These are phyloP conservation scores for Dothistroma septosporum DNA, from an alignment of 2,329 filamentous ascomycete genomes.

Conservation along the genomic window DNA sequence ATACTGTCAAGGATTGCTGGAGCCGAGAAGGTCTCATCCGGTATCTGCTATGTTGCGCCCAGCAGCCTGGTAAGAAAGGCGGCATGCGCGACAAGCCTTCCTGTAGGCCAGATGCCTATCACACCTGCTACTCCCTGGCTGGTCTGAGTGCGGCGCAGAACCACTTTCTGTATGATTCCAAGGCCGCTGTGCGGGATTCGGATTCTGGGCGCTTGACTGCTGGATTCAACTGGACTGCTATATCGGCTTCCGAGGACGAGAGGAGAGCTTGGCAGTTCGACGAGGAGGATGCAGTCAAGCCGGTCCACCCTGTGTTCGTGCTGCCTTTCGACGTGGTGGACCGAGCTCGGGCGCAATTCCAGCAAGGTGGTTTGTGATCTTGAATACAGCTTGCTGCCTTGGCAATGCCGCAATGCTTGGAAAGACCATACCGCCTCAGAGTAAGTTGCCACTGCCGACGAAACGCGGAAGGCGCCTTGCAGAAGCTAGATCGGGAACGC, in stretches of 20 bases:
- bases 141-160: slow-evolving; percentile 82
- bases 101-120: slow-evolving; percentile 85
- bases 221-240: slow-evolving; percentile 44
- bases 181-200: slow-evolving; percentile 13
- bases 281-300: slow-evolving; percentile 62
- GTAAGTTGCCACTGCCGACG: not conserved
- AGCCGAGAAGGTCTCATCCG: slow-evolving; percentile 78
- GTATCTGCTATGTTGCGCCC: slow-evolving; percentile 87
- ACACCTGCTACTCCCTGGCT: slow-evolving; percentile 85
- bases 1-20: slow-evolving; percentile 53
- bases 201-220: slow-evolving; percentile 33
- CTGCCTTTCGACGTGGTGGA: slow-evolving; percentile 69
- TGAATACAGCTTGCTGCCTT: not conserved
- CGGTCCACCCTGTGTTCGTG: slow-evolving; percentile 80
- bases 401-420: too few species aligned
- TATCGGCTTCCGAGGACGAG: slow-evolving; percentile 47
- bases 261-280: slow-evolving; percentile 60
- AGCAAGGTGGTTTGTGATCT: slow-evolving; percentile 18
- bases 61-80: slow-evolving; percentile 63
- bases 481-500: not conserved
- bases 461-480: not conserved
- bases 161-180: slow-evolving; percentile 45
- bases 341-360: slow-evolving; percentile 29
- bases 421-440: too few species aligned
- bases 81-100: slow-evolving; percentile 91